These are phyloP conservation scores for Linaria vulgaris DNA, from an alignment of 257 asterid genomes.

Conservation along the genomic window DNA sequence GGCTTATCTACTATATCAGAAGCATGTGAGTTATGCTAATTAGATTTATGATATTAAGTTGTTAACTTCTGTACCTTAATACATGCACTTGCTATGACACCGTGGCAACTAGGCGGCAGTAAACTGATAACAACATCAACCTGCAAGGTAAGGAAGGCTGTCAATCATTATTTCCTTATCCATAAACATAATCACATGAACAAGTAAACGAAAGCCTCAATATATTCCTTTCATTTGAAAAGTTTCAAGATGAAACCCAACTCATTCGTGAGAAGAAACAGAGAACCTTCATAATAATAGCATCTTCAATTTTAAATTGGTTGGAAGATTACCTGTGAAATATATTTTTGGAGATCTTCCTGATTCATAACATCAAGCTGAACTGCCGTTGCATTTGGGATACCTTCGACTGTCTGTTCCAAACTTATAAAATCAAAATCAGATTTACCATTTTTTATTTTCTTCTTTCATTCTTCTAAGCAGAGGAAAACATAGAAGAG, in stretches of 20 bases:
- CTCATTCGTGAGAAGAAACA: too few species aligned
- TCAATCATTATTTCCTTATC: slow-evolving; percentile 11
- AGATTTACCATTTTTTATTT: not conserved
- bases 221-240: too few species aligned
- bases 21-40: not conserved
- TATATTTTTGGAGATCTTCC: slow-evolving; percentile 47
- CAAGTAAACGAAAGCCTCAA: not conserved
- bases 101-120: slow-evolving; percentile 90
- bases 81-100: slow-evolving; percentile 69
- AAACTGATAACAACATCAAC: slow-evolving; percentile 89
- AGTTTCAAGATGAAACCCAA: too few species aligned
- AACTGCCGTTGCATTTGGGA: slow-evolving; percentile 73
- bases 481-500: not conserved
- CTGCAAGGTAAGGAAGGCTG: slow-evolving; percentile 43
- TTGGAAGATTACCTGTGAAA: slow-evolving; percentile 53
- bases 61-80: slow-evolving; percentile 55
- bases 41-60: slow-evolving; percentile 1
- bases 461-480: slow-evolving; percentile 17
- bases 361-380: slow-evolving; percentile 68
- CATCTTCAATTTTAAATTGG: not conserved
- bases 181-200: not conserved
- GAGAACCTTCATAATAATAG: too few species aligned
- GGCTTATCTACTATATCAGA: not conserved
- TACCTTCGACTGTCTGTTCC: slow-evolving; percentile 67
- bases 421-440: slow-evolving; percentile 10